Evolutionary conservation across 805 yeast genomes (phyloP).

Genomic region (Saccharomycopsis malanga): DNA sequence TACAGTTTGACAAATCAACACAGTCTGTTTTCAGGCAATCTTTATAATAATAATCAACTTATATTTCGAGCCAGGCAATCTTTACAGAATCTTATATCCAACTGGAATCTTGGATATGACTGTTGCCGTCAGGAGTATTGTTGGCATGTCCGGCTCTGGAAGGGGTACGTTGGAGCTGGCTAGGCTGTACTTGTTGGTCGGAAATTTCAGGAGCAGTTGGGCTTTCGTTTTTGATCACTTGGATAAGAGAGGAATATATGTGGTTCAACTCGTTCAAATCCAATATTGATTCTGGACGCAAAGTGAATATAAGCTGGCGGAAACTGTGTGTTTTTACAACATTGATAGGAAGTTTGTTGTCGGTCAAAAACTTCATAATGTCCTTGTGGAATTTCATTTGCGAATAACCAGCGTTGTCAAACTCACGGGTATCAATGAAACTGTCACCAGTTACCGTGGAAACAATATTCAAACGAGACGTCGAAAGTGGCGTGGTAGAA

Average conservation of each 20-base stretch:
- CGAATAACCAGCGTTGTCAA: slow-evolving; percentile 28
- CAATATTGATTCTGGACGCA: slow-evolving; percentile 40
- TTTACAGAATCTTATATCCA: too few species aligned
- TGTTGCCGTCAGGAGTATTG: too few species aligned
- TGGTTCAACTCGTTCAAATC: slow-evolving; percentile 43
- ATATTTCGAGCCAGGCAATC: too few species aligned
- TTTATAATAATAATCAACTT: too few species aligned
- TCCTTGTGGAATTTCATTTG: slow-evolving; percentile 43
- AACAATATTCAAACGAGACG: background rate
- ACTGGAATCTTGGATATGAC: too few species aligned
- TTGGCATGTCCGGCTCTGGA: too few species aligned
- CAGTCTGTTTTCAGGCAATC: too few species aligned
- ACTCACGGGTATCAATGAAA: slow-evolving; percentile 11
- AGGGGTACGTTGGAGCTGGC: too few species aligned
- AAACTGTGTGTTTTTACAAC: slow-evolving; percentile 45
- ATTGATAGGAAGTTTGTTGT: slow-evolving; percentile 43
- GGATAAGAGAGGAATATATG: slow-evolving; percentile 38
- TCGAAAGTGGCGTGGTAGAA: background rate
- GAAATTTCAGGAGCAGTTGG: too few species aligned
- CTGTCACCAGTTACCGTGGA: background rate
- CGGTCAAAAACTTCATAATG: slow-evolving; percentile 42
- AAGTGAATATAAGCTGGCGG: slow-evolving; percentile 44
- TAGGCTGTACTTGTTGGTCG: too few species aligned
- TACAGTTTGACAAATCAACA: too few species aligned
- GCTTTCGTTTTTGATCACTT: slow-evolving; percentile 31